These are phyloP conservation scores for Penicillium chermesinum DNA, from an alignment of 495 filamentous ascomycete species.

Conservation along the genomic window DNA sequence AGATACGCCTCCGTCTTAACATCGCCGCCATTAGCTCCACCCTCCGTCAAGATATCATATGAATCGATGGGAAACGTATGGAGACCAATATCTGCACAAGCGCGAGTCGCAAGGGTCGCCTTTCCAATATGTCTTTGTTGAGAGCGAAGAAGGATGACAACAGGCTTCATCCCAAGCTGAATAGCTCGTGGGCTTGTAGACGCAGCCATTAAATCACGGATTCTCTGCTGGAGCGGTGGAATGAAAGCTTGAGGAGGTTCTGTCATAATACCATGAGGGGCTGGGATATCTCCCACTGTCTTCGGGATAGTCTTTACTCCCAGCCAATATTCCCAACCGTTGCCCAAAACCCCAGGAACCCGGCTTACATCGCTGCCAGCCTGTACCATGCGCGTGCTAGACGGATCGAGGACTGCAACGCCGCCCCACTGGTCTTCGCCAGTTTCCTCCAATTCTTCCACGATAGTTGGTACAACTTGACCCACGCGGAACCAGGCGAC, in stretches of 20 bases:
- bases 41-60: constrained; percentile 88
- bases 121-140: constrained; percentile 93
- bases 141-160: constrained; percentile 81
- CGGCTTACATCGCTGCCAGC: constrained; percentile 76
- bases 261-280: constrained; percentile 41
- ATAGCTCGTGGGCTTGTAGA: constrained; percentile 85
- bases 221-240: constrained; percentile 63
- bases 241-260: constrained; percentile 48
- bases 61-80: constrained; percentile 88
- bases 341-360: constrained; percentile 66
- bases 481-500: constrained; percentile 89
- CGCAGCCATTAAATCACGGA: constrained; percentile 81
- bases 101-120: constrained; percentile 63
- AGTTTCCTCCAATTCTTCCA: constrained; percentile 54
- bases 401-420: constrained; percentile 76
- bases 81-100: constrained; percentile 81
- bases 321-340: constrained; percentile 82
- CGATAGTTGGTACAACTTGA: constrained; percentile 53
- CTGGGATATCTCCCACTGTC: constrained; percentile 28
- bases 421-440: constrained; percentile 72
- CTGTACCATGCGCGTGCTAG: constrained; percentile 79
- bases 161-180: constrained; percentile 77
- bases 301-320: constrained; percentile 58
- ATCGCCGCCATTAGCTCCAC: constrained; percentile 77
- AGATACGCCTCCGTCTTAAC: constrained; percentile 90